Conservation (phyloP, 352 stramenopile genomes). For the Phytophthora pisi region DNA sequence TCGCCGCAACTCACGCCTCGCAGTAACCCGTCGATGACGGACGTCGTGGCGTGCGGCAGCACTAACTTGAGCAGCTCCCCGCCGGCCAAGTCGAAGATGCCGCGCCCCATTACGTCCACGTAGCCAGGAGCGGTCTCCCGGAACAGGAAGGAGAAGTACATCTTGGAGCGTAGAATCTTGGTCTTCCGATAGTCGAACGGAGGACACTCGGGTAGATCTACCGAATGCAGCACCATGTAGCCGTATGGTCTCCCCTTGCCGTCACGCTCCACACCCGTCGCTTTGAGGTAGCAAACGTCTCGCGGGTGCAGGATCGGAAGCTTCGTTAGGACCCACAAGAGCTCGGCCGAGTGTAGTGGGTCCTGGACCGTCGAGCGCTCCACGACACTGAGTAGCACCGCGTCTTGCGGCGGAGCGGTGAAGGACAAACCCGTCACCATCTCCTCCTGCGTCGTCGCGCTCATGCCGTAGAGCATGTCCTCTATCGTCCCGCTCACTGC, state of each 20-base stretch:
- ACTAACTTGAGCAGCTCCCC: slow-evolving; percentile 35
- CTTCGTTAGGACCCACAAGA: slow-evolving; percentile 53
- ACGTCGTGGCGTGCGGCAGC: slow-evolving; percentile 30
- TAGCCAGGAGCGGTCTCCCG: slow-evolving; percentile 37
- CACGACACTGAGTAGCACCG: slow-evolving; percentile 39
- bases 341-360: slow-evolving; percentile 43
- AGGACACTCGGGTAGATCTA: slow-evolving; percentile 41
- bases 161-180: slow-evolving; percentile 39
- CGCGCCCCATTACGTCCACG: slow-evolving; percentile 41
- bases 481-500: slow-evolving; percentile 40
- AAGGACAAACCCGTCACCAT: slow-evolving; percentile 42
- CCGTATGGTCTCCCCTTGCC: slow-evolving; percentile 39
- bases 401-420: slow-evolving; percentile 28
- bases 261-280: slow-evolving; percentile 40
- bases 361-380: slow-evolving; percentile 36
- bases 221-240: slow-evolving; percentile 49
- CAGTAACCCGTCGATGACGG: slow-evolving; percentile 38
- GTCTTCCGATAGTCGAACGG: slow-evolving; percentile 40
- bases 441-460: slow-evolving; percentile 35
- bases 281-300: slow-evolving; percentile 53
- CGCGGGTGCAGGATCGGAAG: slow-evolving; percentile 36
- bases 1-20: slow-evolving; percentile 34
- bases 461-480: slow-evolving; percentile 51
- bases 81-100: slow-evolving; percentile 46
- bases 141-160: slow-evolving; percentile 45